Conservation (phyloP, 2,329 filamentous ascomycete genomes). For the Ascochyta lentis region DNA sequence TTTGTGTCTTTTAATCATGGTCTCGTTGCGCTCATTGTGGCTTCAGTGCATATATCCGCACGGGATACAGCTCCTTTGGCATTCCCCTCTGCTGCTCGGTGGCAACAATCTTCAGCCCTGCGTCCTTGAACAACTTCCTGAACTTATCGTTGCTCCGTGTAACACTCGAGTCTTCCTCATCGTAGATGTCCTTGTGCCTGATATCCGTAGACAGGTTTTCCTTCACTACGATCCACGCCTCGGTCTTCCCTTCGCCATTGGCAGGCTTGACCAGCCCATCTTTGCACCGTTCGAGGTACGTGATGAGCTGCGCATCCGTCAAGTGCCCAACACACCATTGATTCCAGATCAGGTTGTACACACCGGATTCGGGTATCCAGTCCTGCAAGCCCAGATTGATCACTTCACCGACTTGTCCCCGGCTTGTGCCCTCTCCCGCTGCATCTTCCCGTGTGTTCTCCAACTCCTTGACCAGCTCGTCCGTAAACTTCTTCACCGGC, state of each 20-base stretch:
- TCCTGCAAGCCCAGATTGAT: slow-evolving; percentile 77
- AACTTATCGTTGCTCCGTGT: slow-evolving; percentile 80
- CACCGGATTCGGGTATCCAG: slow-evolving; percentile 61
- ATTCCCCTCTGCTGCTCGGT: slow-evolving; percentile 63
- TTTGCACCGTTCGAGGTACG: slow-evolving; percentile 69
- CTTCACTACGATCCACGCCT: slow-evolving; percentile 72
- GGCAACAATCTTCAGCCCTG: slow-evolving; percentile 66
- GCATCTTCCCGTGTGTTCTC: slow-evolving; percentile 30
- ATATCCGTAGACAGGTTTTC: slow-evolving; percentile 73
- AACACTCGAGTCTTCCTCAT: slow-evolving; percentile 77
- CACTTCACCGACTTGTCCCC: slow-evolving; percentile 65
- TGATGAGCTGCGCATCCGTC: slow-evolving; percentile 73
- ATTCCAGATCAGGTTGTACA: slow-evolving; percentile 84
- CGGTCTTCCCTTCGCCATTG: slow-evolving; percentile 47
- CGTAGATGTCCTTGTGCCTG: slow-evolving; percentile 70
- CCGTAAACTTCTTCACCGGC: slow-evolving; percentile 82
- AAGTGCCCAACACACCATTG: slow-evolving; percentile 92
- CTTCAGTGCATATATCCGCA: slow-evolving; percentile 79
- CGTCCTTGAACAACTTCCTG: slow-evolving; percentile 69
- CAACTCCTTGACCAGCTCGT: slow-evolving; percentile 54
- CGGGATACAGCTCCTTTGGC: slow-evolving; percentile 71
- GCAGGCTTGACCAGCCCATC: slow-evolving; percentile 49
- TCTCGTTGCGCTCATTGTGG: slow-evolving; percentile 47
- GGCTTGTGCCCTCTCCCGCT: slow-evolving; percentile 28
- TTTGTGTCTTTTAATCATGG: background rate